Evolutionary conservation across 345 rosid genomes (phyloP).

Genomic region (Boechera divaricarpa): DNA sequence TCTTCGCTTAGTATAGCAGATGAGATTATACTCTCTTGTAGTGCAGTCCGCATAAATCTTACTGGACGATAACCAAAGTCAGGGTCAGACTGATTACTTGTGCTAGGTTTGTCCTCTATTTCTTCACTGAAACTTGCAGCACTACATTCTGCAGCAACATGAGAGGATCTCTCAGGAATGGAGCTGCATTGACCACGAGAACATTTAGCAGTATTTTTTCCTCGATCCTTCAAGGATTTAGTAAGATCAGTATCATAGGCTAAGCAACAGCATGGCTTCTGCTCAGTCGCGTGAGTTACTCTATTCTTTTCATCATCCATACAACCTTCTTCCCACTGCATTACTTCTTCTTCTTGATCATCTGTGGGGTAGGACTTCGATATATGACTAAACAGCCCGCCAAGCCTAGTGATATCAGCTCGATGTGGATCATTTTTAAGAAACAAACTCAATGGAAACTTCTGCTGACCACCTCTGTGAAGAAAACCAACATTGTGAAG

Average conservation of each 20-base stretch:
- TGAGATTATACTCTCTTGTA: conserved; percentile 61
- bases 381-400: conserved; percentile 87
- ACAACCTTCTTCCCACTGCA: conserved; percentile 97
- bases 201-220: conserved; percentile 59
- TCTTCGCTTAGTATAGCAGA: conserved; percentile 81
- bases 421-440: conserved; percentile 80
- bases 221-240: conserved; percentile 67
- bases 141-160: conserved; percentile 84
- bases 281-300: conserved; percentile 74
- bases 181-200: conserved; percentile 67
- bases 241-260: conserved; percentile 69
- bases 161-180: conserved; percentile 82
- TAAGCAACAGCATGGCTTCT: conserved; percentile 96
- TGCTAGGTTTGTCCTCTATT: conserved; percentile 88
- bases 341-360: conserved; percentile 72
- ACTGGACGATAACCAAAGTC: conserved; percentile 79
- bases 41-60: conserved; percentile 55
- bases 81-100: conserved; percentile 84
- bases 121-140: conserved; percentile 81
- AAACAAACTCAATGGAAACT: conserved; percentile 81
- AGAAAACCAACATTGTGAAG: conserved; percentile 71
- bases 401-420: conserved; percentile 89
- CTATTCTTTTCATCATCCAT: conserved; percentile 81
- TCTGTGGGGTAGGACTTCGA: conserved; percentile 68
- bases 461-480: conserved; percentile 92